Evolutionary conservation across 2,329 filamentous ascomycete genomes (phyloP).

Genomic region (Nothopassalora personata): DNA sequence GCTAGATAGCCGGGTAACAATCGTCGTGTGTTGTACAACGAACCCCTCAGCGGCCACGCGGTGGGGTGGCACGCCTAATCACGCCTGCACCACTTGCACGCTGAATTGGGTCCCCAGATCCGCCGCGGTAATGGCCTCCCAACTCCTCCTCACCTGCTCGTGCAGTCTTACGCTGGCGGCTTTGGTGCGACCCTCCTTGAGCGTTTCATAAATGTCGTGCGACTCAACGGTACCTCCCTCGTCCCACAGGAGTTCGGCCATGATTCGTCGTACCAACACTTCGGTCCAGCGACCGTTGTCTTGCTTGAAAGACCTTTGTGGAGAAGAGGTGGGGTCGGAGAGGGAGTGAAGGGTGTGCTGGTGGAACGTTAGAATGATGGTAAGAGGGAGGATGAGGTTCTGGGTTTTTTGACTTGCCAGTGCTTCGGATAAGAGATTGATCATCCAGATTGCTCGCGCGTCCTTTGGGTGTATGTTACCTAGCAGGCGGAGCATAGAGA

Average conservation of each 20-base stretch:
- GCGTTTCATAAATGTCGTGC: conserved; percentile 18
- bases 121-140: conserved; percentile 14
- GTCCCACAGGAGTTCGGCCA: conserved; percentile 18
- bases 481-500: conserved; percentile 17
- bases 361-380: neutral
- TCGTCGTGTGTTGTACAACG: too few species aligned
- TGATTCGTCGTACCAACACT: conserved; percentile 15
- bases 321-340: conserved; percentile 15
- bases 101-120: conserved; percentile 14
- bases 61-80: too few species aligned
- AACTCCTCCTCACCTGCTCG: conserved; percentile 12
- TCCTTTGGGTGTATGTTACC: conserved; percentile 12
- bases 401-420: conserved; percentile 3
- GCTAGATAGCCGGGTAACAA: neutral
- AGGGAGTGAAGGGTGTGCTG: conserved; percentile 11
- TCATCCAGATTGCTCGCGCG: conserved; percentile 16
- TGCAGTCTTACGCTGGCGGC: conserved; percentile 15
- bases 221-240: conserved; percentile 11
- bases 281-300: conserved; percentile 17
- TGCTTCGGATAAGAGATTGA: conserved; percentile 15
- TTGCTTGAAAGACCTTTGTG: conserved; percentile 8
- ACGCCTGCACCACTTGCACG: neutral
- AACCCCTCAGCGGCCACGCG: too few species aligned
- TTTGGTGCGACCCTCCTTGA: conserved; percentile 15
- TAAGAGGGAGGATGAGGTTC: neutral